Base-by-base conservation (phyloP, 352 stramenopile species). In the Phytophthora litchii region DNA sequence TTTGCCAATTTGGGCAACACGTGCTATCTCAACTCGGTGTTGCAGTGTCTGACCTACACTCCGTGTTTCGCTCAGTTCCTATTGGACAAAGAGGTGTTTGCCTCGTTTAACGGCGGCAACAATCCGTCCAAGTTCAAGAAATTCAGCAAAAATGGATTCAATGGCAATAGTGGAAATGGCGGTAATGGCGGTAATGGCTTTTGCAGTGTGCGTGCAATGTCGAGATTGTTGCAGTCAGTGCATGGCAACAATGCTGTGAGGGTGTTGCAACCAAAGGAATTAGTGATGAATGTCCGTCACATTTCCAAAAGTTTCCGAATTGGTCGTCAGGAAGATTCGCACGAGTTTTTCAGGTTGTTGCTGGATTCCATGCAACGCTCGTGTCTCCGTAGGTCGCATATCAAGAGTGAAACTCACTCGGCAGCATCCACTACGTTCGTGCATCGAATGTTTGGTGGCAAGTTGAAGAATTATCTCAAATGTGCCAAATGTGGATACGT, bases 1-100 rank as follows among this genome's bases (percentile, higher is more conserved):
- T 76, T 94, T 43, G 80, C 82, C 42, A 98, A 98, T 68, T 74
- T 98, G 19, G 94, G 94, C 67, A 98, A 98, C 75, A 98, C 94
- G 60, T 98, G 94, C 77, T 98, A 97, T 75, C 82, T 98, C 54
- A 98, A 98, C 73, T 95, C 92, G 47, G 85, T 91, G 66, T 74
- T 98, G 64, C 92, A 98, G 65, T 98, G 91, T 61, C 74, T 94
- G 23, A 60, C 59, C 38, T 92, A 94, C 65, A 92, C 85, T 61
- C 85, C 85, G 16, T 76, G 73, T 54, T 86, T 94, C n/a, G 81
- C 74, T 12, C 85, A 94, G 64, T 89, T 85, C 46, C 91, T 99
- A 73, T 59, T 99, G 14, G 60, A 86, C 17, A 85, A 88, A 27
- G 66, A 79, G 4, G 64, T 78, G 11, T 62, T 78, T 21, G 59